A percentile compares a stretch with the other conserved stretches of the same genome.
Evolutionary conservation across 441 rosid genomes (phyloP).

Genomic region (Aleurites moluccanus): DNA sequence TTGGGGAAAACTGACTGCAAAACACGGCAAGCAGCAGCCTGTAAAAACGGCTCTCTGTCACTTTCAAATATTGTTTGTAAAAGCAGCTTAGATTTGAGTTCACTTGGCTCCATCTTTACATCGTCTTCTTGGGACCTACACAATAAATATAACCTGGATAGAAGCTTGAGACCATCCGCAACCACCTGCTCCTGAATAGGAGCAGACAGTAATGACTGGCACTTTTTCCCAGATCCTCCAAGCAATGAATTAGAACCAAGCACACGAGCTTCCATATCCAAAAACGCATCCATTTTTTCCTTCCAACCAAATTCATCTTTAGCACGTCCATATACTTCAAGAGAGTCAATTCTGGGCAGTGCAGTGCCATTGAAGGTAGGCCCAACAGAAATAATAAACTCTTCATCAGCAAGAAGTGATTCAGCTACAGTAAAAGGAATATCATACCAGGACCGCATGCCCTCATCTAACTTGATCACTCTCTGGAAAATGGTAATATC

Average conservation of each 20-base stretch:
- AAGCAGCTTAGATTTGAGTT: constrained; percentile 83
- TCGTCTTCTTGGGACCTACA: constrained; percentile 67
- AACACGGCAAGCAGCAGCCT: constrained; percentile 90
- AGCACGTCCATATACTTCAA: constrained; percentile 98
- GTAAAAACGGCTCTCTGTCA: constrained; percentile 88
- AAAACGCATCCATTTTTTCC: constrained; percentile 92
- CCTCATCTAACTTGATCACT: constrained; percentile 94
- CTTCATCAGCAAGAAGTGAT: constrained; percentile 99
- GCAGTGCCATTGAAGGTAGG: constrained; percentile 86
- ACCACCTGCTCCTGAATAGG: constrained; percentile 91
- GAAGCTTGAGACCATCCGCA: constrained; percentile 93
- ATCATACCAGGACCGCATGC: constrained; percentile 99
- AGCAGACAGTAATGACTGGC: constrained; percentile 68
- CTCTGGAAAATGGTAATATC: constrained; percentile 94
- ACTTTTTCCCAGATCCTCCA: constrained; percentile 72
- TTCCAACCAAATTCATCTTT: constrained; percentile 99
- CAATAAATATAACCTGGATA: constrained; percentile 69
- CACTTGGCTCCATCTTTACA: constrained; percentile 48
- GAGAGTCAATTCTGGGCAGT: constrained; percentile 89
- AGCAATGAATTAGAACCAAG: constrained; percentile 79
- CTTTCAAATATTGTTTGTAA: constrained; percentile 89
- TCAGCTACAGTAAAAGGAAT: constrained; percentile 98
- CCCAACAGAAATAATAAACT: constrained; percentile 82
- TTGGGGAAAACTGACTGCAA: constrained; percentile 87
- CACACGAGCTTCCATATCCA: constrained; percentile 97